Conservation (phyloP, 805 yeast species). For the Metschnikowia continentalis region DNA sequence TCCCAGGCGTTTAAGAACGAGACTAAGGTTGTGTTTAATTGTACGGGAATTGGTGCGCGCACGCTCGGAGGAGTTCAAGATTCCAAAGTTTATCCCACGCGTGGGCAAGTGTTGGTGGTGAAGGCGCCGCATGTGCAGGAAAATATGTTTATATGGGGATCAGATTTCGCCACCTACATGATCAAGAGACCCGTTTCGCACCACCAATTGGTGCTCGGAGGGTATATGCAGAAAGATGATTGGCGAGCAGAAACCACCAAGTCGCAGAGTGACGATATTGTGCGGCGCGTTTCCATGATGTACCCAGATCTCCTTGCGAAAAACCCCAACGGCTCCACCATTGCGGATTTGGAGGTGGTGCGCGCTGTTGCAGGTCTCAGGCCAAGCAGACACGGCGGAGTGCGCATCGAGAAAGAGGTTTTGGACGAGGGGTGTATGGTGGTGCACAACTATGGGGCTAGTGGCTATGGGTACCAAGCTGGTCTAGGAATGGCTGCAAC, state of each 20-base stretch:
- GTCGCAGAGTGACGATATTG: conserved; percentile 56
- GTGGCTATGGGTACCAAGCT: conserved; percentile 64
- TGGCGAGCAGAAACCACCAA: conserved; percentile 59
- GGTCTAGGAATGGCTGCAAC: conserved; percentile 56
- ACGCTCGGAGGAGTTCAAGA: conserved; percentile 64
- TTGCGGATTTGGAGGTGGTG: conserved; percentile 46
- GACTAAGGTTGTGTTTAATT: conserved; percentile 59
- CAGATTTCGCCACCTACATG: conserved; percentile 55
- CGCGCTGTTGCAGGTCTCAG: conserved; percentile 71
- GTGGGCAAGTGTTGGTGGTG: conserved; percentile 78
- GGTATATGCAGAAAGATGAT: conserved; percentile 60
- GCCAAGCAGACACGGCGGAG: conserved; percentile 75
- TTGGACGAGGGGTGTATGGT: conserved; percentile 31
- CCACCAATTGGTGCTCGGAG: conserved; percentile 71
- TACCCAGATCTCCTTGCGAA: conserved; percentile 45
- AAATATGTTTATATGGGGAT: conserved; percentile 61
- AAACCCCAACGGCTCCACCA: conserved; percentile 28
- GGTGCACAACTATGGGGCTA: conserved; percentile 70
- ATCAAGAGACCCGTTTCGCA: conserved; percentile 68
- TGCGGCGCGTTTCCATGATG: conserved; percentile 52
- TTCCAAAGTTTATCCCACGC: conserved; percentile 57
- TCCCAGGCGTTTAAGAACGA: conserved; percentile 44
- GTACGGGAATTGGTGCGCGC: conserved; percentile 71
- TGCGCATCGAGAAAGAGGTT: conserved; percentile 57
- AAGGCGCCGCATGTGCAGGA: conserved; percentile 64